Conservation (phyloP, 2,329 filamentous ascomycete genomes). For the Achaetomium macrosporum region DNA sequence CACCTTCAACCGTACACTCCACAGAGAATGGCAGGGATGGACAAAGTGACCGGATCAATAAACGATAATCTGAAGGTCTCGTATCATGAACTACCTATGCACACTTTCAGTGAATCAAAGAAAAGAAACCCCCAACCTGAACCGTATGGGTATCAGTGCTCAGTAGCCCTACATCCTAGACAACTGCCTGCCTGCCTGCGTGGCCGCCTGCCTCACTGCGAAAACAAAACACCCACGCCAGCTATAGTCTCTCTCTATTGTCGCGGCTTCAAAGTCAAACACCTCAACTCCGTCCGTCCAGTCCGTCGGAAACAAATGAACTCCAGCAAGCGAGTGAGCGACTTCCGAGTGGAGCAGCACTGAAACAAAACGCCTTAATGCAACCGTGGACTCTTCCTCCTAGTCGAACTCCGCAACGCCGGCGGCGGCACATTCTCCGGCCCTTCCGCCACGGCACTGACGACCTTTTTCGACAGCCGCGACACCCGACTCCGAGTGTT, state of each 20-base stretch:
- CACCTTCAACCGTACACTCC: too few relatives aligned
- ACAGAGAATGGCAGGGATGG: too few relatives aligned
- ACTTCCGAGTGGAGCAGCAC: too few relatives aligned
- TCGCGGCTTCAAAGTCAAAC: too few relatives aligned
- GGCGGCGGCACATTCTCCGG: constrained; percentile 46
- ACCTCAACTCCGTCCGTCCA: background rate
- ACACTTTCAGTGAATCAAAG: constrained; percentile 1
- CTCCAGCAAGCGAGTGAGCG: background rate
- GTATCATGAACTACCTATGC: background rate
- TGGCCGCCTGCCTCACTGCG: background rate
- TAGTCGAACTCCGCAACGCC: constrained; percentile 41
- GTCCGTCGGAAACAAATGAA: background rate
- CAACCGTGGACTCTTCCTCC: constrained; percentile 52
- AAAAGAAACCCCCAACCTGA: background rate
- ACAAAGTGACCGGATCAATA: background rate
- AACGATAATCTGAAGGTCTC: background rate
- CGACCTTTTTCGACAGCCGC: constrained; percentile 29
- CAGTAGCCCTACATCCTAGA: constrained; percentile 16
- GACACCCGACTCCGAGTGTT: constrained; percentile 28
- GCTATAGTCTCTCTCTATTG: too few relatives aligned
- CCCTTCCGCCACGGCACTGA: constrained; percentile 35
- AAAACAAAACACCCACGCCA: background rate
- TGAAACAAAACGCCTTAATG: constrained; percentile 17
- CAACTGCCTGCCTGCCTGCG: constrained; percentile 1
- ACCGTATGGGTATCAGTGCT: constrained; percentile 16